Percentiles rank a stretch among this genome's conserved stretches.
These are phyloP conservation scores for Pterocarpus macrocarpus DNA, from an alignment of 306 rosid species.

Conservation along the genomic window DNA sequence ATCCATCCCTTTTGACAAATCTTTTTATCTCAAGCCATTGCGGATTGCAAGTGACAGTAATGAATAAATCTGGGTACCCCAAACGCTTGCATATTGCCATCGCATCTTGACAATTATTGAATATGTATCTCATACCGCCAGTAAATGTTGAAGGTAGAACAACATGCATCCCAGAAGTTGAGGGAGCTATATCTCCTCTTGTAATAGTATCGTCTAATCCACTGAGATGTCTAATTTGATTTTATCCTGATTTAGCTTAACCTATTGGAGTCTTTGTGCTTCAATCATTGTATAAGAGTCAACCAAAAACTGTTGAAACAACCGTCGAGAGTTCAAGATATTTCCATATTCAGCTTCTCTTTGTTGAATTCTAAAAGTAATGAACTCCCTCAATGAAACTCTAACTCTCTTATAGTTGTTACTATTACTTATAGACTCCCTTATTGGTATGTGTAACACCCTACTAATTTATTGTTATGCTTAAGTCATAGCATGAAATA, in stretches of 20 bases:
- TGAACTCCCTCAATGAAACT: not conserved
- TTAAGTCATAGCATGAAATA: too few species aligned
- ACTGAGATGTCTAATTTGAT: not conserved
- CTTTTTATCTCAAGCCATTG: too few species aligned
- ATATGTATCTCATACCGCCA: too few species aligned
- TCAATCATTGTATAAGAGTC: too few species aligned
- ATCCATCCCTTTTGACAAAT: too few species aligned
- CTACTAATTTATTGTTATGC: too few species aligned
- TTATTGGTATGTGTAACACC: not conserved
- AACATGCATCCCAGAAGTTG: not conserved
- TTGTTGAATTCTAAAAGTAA: too few species aligned
- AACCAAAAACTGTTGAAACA: not conserved
- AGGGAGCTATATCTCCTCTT: not conserved
- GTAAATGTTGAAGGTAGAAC: not conserved
- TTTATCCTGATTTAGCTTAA: not conserved
- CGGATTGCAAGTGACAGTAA: not conserved
- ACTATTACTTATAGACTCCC: too few species aligned
- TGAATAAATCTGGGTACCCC: not conserved
- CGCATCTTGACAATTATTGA: too few species aligned
- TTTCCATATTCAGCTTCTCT: too few species aligned
- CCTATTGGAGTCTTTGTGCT: not conserved
- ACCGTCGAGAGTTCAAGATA: too few species aligned
- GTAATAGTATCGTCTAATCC: not conserved
- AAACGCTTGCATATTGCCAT: not conserved
- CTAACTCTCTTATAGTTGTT: not conserved